A percentile compares a stretch with the other conserved stretches of the same genome.
Conservation (phyloP, 2,329 filamentous ascomycete genomes). For the Venturiaceae sp. region DNA sequence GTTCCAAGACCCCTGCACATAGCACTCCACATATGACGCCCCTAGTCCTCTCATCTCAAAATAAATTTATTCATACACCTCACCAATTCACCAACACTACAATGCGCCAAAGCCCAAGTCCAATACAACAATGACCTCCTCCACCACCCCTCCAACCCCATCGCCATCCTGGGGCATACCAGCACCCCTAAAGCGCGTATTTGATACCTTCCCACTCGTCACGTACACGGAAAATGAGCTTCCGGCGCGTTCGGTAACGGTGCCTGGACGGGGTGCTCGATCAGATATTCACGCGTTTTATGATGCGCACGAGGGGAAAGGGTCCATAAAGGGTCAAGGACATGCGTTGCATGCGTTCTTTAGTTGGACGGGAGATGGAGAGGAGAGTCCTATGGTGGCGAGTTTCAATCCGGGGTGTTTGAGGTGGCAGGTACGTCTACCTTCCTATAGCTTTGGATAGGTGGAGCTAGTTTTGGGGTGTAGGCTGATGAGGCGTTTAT, state of each 20-base stretch:
- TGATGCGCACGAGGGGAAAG: slow-evolving; percentile 42
- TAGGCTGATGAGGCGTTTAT: slow-evolving; percentile 5
- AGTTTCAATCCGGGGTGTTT: slow-evolving; percentile 90
- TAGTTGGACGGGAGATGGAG: not conserved
- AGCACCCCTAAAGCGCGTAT: slow-evolving; percentile 67
- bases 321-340: slow-evolving; percentile 32
- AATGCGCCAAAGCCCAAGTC: not conserved
- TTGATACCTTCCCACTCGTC: slow-evolving; percentile 71
- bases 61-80: not conserved
- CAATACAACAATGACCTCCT: not conserved
- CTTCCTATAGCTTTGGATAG: not conserved
- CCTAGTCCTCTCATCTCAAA: not conserved
- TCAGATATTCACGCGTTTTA: slow-evolving; percentile 67
- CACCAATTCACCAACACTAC: not conserved
- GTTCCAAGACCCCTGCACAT: not conserved
- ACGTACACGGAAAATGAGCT: slow-evolving; percentile 68
- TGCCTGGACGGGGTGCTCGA: slow-evolving; percentile 35
- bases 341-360: slow-evolving; percentile 5
- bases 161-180: slow-evolving; percentile 43
- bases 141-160: not conserved
- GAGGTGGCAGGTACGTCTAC: slow-evolving; percentile 76
- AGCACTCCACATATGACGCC: not conserved
- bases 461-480: not conserved
- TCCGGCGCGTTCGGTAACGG: slow-evolving; percentile 42
- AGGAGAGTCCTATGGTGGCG: slow-evolving; percentile 21